These are phyloP conservation scores for Coffea humblotiana DNA, from an alignment of 305 asterid species.

Conservation along the genomic window DNA sequence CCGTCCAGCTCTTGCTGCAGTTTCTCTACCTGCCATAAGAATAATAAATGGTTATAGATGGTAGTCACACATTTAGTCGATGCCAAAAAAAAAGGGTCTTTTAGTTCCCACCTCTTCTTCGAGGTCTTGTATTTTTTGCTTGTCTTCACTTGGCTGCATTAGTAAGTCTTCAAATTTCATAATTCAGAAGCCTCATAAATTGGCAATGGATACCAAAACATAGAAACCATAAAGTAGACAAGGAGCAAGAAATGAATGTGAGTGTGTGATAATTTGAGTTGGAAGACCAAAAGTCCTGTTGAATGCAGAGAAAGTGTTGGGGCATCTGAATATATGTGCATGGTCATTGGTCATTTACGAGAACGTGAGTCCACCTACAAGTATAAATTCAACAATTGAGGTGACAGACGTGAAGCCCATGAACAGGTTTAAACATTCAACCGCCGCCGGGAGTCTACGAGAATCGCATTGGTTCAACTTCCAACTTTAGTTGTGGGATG, in stretches of 20 bases:
- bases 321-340: neutral
- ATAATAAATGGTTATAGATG: slow-evolving; percentile 1
- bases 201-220: neutral
- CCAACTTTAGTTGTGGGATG: slow-evolving; percentile 1
- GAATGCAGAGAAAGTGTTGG: slow-evolving; percentile 1
- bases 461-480: neutral
- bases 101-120: slow-evolving; percentile 49
- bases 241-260: neutral
- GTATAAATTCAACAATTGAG: slow-evolving; percentile 22
- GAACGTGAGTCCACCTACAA: slow-evolving; percentile 36
- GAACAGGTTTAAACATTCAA: slow-evolving; percentile 19
- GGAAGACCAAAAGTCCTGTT: neutral
- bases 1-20: slow-evolving; percentile 61
- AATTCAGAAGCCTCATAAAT: slow-evolving; percentile 18
- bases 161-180: slow-evolving; percentile 90
- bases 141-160: slow-evolving; percentile 64
- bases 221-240: neutral
- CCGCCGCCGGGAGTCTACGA: neutral
- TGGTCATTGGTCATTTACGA: neutral
- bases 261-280: neutral
- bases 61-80: neutral
- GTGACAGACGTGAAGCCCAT: slow-evolving; percentile 43
- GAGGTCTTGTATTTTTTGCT: slow-evolving; percentile 41
- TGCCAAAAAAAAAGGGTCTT: neutral
- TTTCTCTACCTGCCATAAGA: slow-evolving; percentile 47